A percentile compares a stretch with the other conserved stretches of the same genome.
Evolutionary conservation across 129 eudicot species (phyloP).

Genomic region (Rutidosis leptorrhynchoides): DNA sequence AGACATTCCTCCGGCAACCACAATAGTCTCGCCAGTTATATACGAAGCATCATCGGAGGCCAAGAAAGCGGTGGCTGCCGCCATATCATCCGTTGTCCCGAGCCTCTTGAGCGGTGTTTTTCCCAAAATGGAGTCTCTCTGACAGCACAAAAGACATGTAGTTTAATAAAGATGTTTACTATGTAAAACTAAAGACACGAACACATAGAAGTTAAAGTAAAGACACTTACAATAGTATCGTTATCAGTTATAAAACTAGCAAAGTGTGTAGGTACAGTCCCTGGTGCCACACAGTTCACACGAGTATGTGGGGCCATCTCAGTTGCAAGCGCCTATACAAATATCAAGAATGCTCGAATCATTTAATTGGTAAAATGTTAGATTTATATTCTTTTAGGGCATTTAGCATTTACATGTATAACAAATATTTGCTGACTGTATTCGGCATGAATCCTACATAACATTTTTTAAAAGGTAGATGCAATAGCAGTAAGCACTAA

Average conservation of each 20-base stretch:
- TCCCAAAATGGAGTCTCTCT: conserved; percentile 52
- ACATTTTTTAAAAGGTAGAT: neutral
- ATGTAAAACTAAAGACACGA: neutral
- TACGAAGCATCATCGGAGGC: conserved; percentile 91
- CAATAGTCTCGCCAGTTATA: conserved; percentile 85
- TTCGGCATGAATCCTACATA: neutral
- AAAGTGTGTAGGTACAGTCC: conserved; percentile 83
- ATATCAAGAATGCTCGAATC: conserved; percentile 14
- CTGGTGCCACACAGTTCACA: conserved; percentile 93
- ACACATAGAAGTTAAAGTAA: neutral
- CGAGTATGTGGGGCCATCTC: conserved; percentile 95
- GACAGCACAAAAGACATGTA: neutral
- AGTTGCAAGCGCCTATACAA: conserved; percentile 71
- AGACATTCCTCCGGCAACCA: conserved; percentile 85
- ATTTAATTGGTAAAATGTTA: neutral
- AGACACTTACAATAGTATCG: conserved; percentile 45
- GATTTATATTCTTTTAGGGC: neutral
- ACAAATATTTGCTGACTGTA: neutral
- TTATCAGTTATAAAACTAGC: conserved; percentile 53
- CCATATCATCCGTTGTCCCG: conserved; percentile 91
- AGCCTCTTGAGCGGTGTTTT: conserved; percentile 65
- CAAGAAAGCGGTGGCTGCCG: conserved; percentile 76
- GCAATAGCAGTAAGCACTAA: neutral
- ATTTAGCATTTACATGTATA: neutral
- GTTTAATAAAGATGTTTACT: neutral